Conservation (phyloP, 2,329 filamentous ascomycete genomes). For the Fusarium fracticaudum region DNA sequence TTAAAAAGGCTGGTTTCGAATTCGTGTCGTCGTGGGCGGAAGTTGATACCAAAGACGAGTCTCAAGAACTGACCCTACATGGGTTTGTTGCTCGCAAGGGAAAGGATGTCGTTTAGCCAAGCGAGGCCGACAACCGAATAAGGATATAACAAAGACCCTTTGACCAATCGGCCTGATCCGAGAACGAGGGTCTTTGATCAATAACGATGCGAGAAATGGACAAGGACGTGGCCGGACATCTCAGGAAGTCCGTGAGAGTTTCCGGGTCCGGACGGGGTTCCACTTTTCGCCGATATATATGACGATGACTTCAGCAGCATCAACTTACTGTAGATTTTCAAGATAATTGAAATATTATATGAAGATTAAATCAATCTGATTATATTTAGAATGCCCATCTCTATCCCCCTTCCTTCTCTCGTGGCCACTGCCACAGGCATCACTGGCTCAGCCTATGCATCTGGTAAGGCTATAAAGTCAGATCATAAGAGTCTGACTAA, state of each 20-base stretch:
- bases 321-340: neutral
- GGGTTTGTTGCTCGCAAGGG: constrained; percentile 36
- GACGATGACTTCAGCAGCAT: neutral
- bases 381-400: constrained; percentile 9
- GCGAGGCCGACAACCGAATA: constrained; percentile 2
- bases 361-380: neutral
- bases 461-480: constrained; percentile 41
- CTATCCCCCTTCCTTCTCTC: constrained; percentile 44
- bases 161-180: constrained; percentile 18
- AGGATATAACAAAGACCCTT: neutral
- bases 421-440: constrained; percentile 52
- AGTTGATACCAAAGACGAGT: constrained; percentile 34
- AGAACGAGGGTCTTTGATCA: neutral
- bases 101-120: neutral
- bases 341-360: neutral
- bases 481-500: neutral
- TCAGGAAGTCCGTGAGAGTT: constrained; percentile 33
- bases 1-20: constrained; percentile 66
- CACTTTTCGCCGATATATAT: constrained; percentile 22
- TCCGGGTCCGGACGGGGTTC: constrained; percentile 26
- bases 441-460: constrained; percentile 50
- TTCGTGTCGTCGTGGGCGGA: constrained; percentile 54
- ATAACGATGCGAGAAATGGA: neutral
- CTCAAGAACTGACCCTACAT: constrained; percentile 33
- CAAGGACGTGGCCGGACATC: constrained; percentile 30